Evolutionary conservation across 805 yeast species (phyloP).

Genomic region (Lipomyces starkeyi): DNA sequence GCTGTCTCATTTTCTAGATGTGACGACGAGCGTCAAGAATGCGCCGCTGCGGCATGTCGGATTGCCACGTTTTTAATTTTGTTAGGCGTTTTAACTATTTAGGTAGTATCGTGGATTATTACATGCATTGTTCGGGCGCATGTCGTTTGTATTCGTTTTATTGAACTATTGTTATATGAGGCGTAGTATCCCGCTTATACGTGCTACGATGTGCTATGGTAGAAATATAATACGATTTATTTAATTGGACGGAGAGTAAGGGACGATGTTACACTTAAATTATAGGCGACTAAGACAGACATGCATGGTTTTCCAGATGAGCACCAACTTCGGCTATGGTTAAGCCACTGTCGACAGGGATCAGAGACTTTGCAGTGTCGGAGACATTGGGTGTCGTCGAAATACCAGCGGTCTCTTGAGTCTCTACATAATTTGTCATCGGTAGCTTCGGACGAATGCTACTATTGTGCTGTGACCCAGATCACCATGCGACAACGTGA

Average conservation of each 20-base stretch:
- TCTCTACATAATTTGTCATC: too few species aligned
- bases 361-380: background rate
- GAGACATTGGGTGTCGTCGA: background rate
- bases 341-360: background rate
- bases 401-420: background rate
- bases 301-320: background rate
- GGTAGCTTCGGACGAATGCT: too few species aligned
- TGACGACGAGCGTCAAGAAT: background rate
- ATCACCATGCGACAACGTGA: too few species aligned
- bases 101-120: background rate
- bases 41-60: background rate
- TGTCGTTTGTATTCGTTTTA: background rate
- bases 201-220: background rate
- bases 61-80: background rate
- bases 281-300: background rate
- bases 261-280: background rate
- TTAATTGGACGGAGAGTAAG: background rate
- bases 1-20: background rate
- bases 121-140: slow-evolving; percentile 1
- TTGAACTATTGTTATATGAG: background rate
- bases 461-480: too few species aligned
- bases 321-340: background rate
- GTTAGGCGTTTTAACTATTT: background rate
- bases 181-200: background rate
- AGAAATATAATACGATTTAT: background rate